A percentile compares a stretch with the other conserved stretches of the same genome.
Conservation (phyloP, 2,329 filamentous ascomycete genomes). For the Nemania sp. region DNA sequence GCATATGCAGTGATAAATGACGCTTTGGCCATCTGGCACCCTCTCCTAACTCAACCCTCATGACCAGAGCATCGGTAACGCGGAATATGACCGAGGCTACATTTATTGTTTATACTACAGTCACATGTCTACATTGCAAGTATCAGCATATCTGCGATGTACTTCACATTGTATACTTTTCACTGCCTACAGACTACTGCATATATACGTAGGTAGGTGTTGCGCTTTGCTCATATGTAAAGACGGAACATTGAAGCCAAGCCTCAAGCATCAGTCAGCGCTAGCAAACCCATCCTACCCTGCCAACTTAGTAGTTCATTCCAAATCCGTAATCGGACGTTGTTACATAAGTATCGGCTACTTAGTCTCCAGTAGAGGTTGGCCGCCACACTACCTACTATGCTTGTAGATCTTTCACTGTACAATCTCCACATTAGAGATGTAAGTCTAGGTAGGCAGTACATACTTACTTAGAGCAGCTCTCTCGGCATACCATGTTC, state of each 20-base stretch:
- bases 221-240: neutral
- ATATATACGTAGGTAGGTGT: no score
- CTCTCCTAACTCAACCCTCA: neutral
- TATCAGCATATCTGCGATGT: neutral
- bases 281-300: constrained; percentile 30
- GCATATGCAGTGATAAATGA: constrained; percentile 23
- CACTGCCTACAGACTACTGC: no score
- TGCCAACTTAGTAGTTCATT: constrained; percentile 23
- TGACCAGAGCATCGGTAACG: constrained; percentile 20
- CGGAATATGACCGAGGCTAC: constrained; percentile 17
- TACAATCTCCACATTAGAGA: neutral
- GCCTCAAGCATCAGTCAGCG: constrained; percentile 32
- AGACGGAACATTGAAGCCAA: constrained; percentile 15
- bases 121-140: neutral
- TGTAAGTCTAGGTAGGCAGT: neutral
- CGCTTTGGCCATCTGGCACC: constrained; percentile 29
- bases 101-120: neutral
- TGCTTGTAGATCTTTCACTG: neutral
- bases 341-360: neutral
- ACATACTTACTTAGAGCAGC: no score
- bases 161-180: neutral
- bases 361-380: neutral
- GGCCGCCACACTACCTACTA: no score
- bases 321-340: constrained; percentile 33
- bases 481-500: neutral